Percentiles rank a stretch among this genome's conserved stretches.
Conservation (phyloP, 2,329 filamentous ascomycete genomes). For the Fusarium sp. region DNA sequence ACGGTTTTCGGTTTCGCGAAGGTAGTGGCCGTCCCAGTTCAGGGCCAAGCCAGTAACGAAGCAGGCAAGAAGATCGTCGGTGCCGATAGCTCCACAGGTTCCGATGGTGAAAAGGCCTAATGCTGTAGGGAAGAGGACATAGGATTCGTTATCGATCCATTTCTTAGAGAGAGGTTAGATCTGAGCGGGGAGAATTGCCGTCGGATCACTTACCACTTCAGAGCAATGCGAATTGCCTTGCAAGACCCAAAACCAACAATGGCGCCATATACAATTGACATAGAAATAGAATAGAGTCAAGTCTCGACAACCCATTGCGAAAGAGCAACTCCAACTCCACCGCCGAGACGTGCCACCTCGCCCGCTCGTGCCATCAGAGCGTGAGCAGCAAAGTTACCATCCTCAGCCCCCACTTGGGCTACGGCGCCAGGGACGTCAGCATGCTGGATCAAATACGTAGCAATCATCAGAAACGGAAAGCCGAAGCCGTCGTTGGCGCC, state of each 20-base stretch:
- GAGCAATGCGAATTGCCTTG: neutral
- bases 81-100: conserved; percentile 64
- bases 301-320: conserved; percentile 69
- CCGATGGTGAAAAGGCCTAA: conserved; percentile 67
- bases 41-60: conserved; percentile 68
- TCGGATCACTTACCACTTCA: conserved; percentile 45
- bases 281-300: conserved; percentile 66
- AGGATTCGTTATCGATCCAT: conserved; percentile 67
- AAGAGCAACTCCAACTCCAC: conserved; percentile 62
- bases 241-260: conserved; percentile 61
- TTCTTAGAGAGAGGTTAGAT: conserved; percentile 47
- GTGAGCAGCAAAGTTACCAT: neutral
- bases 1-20: conserved; percentile 63
- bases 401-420: neutral
- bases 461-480: conserved; percentile 66
- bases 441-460: conserved; percentile 4
- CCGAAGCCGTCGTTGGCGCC: conserved; percentile 72
- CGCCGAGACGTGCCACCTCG: conserved; percentile 61
- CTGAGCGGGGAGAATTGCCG: neutral
- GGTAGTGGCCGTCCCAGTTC: conserved; percentile 70
- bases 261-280: conserved; percentile 63
- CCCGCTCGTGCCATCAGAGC: neutral
- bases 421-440: conserved; percentile 43
- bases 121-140: conserved; percentile 62
- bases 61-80: conserved; percentile 69